Evolutionary conservation across 2,329 filamentous ascomycete species (phyloP).

Genomic region (Pestalotiopsis sp.): DNA sequence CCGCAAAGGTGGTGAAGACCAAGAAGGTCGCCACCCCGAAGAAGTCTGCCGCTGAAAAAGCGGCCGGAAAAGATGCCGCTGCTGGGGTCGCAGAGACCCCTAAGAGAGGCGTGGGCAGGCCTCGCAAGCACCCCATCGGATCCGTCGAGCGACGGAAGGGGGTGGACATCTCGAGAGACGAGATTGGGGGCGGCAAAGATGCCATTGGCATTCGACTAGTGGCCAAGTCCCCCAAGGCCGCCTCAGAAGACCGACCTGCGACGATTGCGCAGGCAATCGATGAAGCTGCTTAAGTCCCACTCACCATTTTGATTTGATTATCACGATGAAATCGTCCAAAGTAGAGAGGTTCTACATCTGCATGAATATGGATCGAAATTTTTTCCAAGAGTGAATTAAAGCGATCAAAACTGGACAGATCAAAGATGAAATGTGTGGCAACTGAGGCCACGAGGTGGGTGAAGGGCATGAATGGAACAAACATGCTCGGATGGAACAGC

Average conservation of each 20-base stretch:
- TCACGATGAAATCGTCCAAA: neutral
- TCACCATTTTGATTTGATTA: neutral
- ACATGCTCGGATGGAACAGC: neutral
- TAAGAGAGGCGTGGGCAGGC: slow-evolving; percentile 5
- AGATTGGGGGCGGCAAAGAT: neutral
- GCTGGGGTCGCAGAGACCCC: slow-evolving; percentile 13
- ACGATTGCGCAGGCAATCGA: neutral
- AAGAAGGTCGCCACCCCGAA: neutral
- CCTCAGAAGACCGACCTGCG: neutral
- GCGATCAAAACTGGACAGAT: too few species aligned
- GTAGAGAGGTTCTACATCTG: neutral
- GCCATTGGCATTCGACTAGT: slow-evolving; percentile 32
- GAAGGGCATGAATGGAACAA: neutral
- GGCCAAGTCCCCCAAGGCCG: slow-evolving; percentile 30
- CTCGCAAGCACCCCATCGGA: slow-evolving; percentile 13
- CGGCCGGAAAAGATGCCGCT: slow-evolving; percentile 24
- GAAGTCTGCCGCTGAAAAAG: slow-evolving; percentile 19
- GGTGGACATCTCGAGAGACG: slow-evolving; percentile 27
- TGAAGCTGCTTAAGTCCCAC: neutral
- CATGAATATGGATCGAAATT: neutral
- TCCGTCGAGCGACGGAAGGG: slow-evolving; percentile 22
- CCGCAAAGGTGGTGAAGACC: neutral
- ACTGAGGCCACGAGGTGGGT: neutral
- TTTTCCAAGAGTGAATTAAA: neutral
- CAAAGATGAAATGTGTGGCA: too few species aligned